These are phyloP conservation scores for Capronia coronata DNA, from an alignment of 2,329 filamentous ascomycete genomes.

Conservation along the genomic window DNA sequence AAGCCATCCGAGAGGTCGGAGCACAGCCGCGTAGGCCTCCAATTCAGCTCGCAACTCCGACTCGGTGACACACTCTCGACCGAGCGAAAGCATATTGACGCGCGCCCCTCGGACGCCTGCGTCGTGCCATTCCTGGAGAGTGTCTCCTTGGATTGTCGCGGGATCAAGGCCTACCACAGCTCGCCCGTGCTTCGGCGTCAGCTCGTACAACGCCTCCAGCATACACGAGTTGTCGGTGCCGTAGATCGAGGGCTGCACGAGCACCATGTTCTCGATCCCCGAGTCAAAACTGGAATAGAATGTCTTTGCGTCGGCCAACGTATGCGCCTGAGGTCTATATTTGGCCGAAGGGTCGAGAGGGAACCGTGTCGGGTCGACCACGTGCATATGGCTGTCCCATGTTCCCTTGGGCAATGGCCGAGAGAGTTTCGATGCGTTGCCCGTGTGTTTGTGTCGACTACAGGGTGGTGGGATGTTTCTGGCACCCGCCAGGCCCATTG, in stretches of 20 bases:
- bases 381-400: constrained; percentile 61
- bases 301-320: constrained; percentile 45
- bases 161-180: constrained; percentile 55
- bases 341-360: constrained; percentile 44
- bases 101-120: constrained; percentile 55
- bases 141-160: constrained; percentile 33
- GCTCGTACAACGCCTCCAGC: constrained; percentile 46
- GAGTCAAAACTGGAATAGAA: constrained; percentile 45
- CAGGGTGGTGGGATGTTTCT: too few relatives aligned
- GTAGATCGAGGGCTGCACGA: constrained; percentile 59
- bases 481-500: too few relatives aligned
- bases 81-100: constrained; percentile 53
- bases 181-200: constrained; percentile 44
- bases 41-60: constrained; percentile 41
- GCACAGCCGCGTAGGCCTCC: constrained; percentile 45
- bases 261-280: constrained; percentile 50
- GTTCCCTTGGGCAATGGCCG: constrained; percentile 37
- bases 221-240: constrained; percentile 55
- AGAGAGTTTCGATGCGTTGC: constrained; percentile 12
- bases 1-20: constrained; percentile 50
- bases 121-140: constrained; percentile 49
- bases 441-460: too few relatives aligned
- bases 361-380: constrained; percentile 50
- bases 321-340: constrained; percentile 49
- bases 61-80: constrained; percentile 37